These are phyloP conservation scores for Solanum peruvianum DNA, from an alignment of 257 asterid species.

Conservation along the genomic window DNA sequence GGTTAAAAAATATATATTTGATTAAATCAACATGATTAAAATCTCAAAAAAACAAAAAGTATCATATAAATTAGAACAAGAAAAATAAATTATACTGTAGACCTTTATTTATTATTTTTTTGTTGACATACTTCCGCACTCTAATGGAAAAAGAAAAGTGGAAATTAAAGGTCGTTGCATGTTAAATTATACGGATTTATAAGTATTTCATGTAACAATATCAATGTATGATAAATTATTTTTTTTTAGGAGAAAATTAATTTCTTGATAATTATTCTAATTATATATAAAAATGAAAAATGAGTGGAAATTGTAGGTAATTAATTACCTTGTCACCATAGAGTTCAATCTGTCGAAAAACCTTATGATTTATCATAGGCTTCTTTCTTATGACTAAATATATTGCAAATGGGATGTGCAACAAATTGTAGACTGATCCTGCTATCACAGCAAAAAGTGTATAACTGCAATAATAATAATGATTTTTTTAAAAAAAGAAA, in stretches of 20 bases:
- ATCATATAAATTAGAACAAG: too few species aligned
- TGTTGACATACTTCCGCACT: too few species aligned
- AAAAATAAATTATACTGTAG: too few species aligned
- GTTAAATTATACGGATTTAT: not conserved
- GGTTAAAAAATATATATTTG: too few species aligned
- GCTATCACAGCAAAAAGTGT: not conserved
- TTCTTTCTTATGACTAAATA: not conserved
- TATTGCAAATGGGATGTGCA: constrained; percentile 4
- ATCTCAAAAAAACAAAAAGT: too few species aligned
- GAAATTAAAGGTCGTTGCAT: not conserved
- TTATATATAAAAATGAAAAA: too few species aligned
- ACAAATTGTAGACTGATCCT: not conserved
- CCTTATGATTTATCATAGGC: not conserved
- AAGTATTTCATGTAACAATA: not conserved
- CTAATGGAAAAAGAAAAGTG: not conserved
- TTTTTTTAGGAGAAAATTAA: not conserved
- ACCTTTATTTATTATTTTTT: too few species aligned
- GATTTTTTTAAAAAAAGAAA: not conserved
- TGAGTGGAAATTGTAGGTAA: not conserved
- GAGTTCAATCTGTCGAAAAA: not conserved
- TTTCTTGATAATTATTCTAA: not conserved
- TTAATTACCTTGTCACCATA: constrained; percentile 8
- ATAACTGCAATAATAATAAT: not conserved
- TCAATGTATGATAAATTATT: not conserved
- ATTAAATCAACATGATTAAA: too few species aligned